Evolutionary conservation across 2,329 filamentous ascomycete species (phyloP).

Genomic region (Leptographium galeiforme): DNA sequence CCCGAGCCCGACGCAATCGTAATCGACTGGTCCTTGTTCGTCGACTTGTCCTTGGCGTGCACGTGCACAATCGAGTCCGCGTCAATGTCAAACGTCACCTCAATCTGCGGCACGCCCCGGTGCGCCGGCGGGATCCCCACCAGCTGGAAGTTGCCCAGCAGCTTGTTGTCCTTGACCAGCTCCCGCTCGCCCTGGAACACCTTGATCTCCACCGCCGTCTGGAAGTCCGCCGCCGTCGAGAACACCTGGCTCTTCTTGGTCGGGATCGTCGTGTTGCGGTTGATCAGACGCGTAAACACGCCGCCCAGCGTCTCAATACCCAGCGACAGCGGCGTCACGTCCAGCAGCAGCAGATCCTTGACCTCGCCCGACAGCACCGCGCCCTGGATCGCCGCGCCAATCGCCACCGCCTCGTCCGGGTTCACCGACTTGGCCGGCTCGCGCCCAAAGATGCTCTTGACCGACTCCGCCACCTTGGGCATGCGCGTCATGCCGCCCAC

Average conservation of each 20-base stretch:
- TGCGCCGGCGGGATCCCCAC: constrained; percentile 90
- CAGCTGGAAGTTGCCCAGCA: constrained; percentile 95
- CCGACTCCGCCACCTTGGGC: constrained; percentile 86
- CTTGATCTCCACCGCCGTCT: constrained; percentile 88
- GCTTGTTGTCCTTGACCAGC: constrained; percentile 94
- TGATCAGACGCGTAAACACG: constrained; percentile 94
- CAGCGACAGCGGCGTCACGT: constrained; percentile 90
- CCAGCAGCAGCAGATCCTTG: constrained; percentile 74
- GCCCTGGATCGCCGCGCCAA: constrained; percentile 92
- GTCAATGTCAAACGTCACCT: constrained; percentile 95
- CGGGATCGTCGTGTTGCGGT: constrained; percentile 85
- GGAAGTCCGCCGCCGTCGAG: constrained; percentile 92
- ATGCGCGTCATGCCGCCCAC: constrained; percentile 99
- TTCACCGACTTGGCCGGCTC: constrained; percentile 99
- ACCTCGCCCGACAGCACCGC: constrained; percentile 87
- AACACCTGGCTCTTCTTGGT: constrained; percentile 98
- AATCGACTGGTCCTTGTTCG: constrained; percentile 98
- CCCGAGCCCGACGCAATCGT: constrained; percentile 96
- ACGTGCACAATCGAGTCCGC: constrained; percentile 98
- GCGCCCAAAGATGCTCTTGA: constrained; percentile 88
- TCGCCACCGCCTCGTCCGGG: constrained; percentile 97
- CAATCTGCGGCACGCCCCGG: constrained; percentile 93
- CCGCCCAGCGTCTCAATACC: constrained; percentile 96
- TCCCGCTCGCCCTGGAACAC: constrained; percentile 89
- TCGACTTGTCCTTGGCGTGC: constrained; percentile 91